These are phyloP conservation scores for Tritrichomonas musculus DNA, from an alignment of 208 protist genomes.

Conservation along the genomic window DNA sequence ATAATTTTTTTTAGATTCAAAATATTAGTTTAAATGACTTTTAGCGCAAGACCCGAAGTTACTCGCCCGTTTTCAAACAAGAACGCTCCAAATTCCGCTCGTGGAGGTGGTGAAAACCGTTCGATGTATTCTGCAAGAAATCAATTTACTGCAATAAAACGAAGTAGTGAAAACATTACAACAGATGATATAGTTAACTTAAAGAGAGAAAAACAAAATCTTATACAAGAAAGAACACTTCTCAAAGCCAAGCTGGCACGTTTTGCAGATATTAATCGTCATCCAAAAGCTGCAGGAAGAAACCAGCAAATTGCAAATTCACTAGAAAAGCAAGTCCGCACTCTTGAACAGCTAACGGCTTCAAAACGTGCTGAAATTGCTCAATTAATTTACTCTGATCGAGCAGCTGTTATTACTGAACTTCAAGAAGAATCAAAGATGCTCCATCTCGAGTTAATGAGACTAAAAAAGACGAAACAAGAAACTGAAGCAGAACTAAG, in stretches of 20 bases:
- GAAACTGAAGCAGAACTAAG: neutral
- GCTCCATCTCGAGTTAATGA: neutral
- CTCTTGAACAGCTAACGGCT: neutral
- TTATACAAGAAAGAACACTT: neutral
- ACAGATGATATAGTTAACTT: neutral
- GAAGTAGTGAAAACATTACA: too few relatives aligned
- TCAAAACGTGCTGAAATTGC: constrained; percentile 28
- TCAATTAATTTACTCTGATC: neutral
- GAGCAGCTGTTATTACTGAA: neutral
- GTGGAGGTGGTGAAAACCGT: too few relatives aligned
- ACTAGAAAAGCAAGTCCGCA: neutral
- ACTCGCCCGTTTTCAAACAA: too few relatives aligned
- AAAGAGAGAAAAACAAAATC: neutral
- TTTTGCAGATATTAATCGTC: neutral
- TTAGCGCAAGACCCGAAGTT: too few relatives aligned
- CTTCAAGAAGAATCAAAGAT: constrained; percentile 1
- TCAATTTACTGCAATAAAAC: too few relatives aligned
- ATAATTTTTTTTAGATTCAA: too few relatives aligned
- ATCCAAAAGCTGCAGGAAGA: neutral
- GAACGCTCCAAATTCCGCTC: too few relatives aligned
- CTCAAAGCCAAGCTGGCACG: neutral
- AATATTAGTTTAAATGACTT: too few relatives aligned
- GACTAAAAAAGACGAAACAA: neutral
- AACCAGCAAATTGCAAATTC: neutral
- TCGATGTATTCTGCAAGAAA: too few relatives aligned